These are phyloP conservation scores for Cetraspora pellucida DNA, from an alignment of 192 early-diverging fungal species.

Conservation along the genomic window DNA sequence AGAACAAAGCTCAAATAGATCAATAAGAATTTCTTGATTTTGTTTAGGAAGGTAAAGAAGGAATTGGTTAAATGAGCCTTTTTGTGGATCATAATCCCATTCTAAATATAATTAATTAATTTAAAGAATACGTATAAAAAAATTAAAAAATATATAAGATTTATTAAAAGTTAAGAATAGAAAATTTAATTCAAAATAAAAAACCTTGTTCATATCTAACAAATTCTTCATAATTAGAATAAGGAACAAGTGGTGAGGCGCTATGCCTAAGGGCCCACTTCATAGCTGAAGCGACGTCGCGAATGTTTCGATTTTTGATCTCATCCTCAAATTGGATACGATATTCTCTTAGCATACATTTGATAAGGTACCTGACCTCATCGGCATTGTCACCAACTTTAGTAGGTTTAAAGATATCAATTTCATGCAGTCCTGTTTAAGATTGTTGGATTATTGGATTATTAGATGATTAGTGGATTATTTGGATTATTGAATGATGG, in stretches of 20 bases:
- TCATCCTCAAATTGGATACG: constrained; percentile 28
- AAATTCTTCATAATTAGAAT: constrained; percentile 26
- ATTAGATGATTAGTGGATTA: too few relatives aligned
- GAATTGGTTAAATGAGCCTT: constrained; percentile 31
- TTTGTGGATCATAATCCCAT: constrained; percentile 30
- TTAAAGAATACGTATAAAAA: too few relatives aligned
- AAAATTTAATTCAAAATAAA: background rate
- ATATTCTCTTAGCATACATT: constrained; percentile 27
- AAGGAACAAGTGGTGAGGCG: constrained; percentile 11
- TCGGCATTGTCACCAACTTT: constrained; percentile 22
- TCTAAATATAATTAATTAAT: constrained; percentile 7
- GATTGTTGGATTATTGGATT: too few relatives aligned
- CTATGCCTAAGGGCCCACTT: constrained; percentile 33
- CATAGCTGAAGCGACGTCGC: constrained; percentile 25
- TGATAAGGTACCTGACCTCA: constrained; percentile 20
- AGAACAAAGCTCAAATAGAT: constrained; percentile 22
- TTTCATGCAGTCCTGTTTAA: constrained; percentile 10
- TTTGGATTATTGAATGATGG: too few relatives aligned
- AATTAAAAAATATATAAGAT: too few relatives aligned
- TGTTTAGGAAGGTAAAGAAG: constrained; percentile 19
- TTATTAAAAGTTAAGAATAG: too few relatives aligned
- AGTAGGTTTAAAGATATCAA: constrained; percentile 32
- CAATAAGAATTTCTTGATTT: constrained; percentile 26
- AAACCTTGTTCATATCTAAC: constrained; percentile 20
- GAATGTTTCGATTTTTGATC: constrained; percentile 10